Percentiles rank a stretch among this genome's conserved stretches.
Conservation (phyloP, 441 rosid species). For the Aquilaria agallochum region DNA sequence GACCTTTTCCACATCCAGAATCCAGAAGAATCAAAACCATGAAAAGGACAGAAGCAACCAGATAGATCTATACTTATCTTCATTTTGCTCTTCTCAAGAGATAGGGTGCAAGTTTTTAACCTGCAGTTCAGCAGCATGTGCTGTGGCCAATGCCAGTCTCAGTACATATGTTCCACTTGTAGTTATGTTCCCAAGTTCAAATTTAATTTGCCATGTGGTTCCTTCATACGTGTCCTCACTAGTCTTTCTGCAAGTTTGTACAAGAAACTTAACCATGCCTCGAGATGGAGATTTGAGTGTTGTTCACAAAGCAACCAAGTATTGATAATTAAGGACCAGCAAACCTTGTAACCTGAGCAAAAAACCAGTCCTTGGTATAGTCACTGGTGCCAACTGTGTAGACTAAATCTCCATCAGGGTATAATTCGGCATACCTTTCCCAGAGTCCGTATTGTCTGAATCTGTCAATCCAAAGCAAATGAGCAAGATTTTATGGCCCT, state of each 20-base stretch:
- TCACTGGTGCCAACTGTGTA: conserved; percentile 41
- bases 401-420: conserved; percentile 47
- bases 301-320: no score
- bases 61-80: not conserved
- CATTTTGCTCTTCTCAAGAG: not conserved
- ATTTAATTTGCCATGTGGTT: conserved; percentile 56
- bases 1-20: conserved; percentile 31
- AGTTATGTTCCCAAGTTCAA: conserved; percentile 27
- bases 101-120: conserved; percentile 17
- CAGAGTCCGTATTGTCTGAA: conserved; percentile 74
- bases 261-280: not conserved
- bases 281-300: no score
- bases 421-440: conserved; percentile 61
- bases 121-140: conserved; percentile 64
- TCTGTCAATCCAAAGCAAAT: conserved; percentile 17
- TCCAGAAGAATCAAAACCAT: not conserved
- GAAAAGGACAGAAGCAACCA: not conserved
- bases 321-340: no score
- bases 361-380: conserved; percentile 57
- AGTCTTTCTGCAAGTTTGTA: conserved; percentile 42
- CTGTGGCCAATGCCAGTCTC: conserved; percentile 64
- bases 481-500: not conserved
- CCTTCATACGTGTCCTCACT: conserved; percentile 41
- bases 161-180: conserved; percentile 32
- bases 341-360: conserved; percentile 60